Evolutionary conservation across 768 basidiomycete genomes (phyloP), one percentile per base, ranked within the genome.

Genomic region (Rhodotorula graminis): DNA sequence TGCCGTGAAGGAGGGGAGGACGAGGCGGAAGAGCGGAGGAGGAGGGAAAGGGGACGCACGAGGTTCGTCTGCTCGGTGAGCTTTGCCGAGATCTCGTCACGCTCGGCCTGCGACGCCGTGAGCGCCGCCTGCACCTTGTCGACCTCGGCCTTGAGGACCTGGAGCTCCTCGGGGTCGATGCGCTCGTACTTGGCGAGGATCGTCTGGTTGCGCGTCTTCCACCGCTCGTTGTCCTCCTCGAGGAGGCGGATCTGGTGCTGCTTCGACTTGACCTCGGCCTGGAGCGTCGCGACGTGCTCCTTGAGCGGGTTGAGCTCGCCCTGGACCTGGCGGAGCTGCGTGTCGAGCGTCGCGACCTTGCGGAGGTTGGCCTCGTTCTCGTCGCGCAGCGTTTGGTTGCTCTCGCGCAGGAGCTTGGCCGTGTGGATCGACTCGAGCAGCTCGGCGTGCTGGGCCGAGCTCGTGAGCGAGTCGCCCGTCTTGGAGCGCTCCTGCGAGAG

Each of bases 101-200:
- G 66, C 60, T 73, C 72, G 27, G 40, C 25, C 31, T 73, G 67
- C 60, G 65, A 60, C 3, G 64, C 62, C 8, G 68, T 67, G 31
- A 72, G 62, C 42, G 55, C 57, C 12, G 71, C 67, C 71, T 78
- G 70, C 8, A 73, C 62, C 62, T 73, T 68, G 59, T 72, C 65
- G 46, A 78, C 69, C 78, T 92, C 88, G 33, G 89, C 89, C 80
- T 88, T 90, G 65, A 93, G 84, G 14, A 85, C 84, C 77, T 92
- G 90, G 50, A 93, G 83, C 77, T 93, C 92, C 5, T 89, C 87
- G 27, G 92, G 91, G 79, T 93, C 92, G 75, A 91, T 89, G 58
- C 92, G 90, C 76, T 93, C 91, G 78, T 92, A 92, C 90, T 93
- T 93, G 82, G 84, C 88, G 62, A 94, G 83, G 33, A 94, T 82